Conservation (phyloP, 768 basidiomycete species). For the Dictyophora rubrovolvata region DNA sequence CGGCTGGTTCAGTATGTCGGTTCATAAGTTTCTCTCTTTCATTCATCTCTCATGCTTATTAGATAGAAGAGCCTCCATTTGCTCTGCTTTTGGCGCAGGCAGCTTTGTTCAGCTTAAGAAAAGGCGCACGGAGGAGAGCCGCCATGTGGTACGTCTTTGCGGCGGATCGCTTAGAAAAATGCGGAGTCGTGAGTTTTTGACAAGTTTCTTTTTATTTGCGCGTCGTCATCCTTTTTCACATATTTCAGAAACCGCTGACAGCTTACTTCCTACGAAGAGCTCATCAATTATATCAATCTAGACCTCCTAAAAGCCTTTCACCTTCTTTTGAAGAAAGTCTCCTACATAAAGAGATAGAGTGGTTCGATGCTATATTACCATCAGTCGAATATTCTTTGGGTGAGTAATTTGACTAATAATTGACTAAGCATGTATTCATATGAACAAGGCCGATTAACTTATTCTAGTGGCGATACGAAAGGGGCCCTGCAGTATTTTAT, state of each 20-base stretch:
- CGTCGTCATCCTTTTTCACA: not conserved
- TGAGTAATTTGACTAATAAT: conserved; percentile 18
- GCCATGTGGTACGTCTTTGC: conserved; percentile 74
- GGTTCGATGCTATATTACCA: conserved; percentile 55
- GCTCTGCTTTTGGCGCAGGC: conserved; percentile 77
- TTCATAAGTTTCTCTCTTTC: conserved; percentile 17
- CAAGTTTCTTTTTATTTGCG: not conserved
- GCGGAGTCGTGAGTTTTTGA: conserved; percentile 59
- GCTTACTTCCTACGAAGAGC: conserved; percentile 72
- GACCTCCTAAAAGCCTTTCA: conserved; percentile 49
- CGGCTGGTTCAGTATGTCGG: conserved; percentile 63
- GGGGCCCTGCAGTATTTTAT: conserved; percentile 74
- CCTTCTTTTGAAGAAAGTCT: conserved; percentile 73
- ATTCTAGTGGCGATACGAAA: conserved; percentile 78
- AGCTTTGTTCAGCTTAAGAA: conserved; percentile 55
- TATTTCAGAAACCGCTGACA: conserved; percentile 69
- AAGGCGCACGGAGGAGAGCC: conserved; percentile 42
- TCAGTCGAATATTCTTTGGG: conserved; percentile 77
- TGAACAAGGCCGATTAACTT: conserved; percentile 65
- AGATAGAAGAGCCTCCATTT: conserved; percentile 77
- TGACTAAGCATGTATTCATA: conserved; percentile 3
- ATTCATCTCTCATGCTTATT: conserved; percentile 10
- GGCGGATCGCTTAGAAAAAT: conserved; percentile 71
- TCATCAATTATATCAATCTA: conserved; percentile 46
- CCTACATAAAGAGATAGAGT: conserved; percentile 26